These are phyloP conservation scores for Aspergillus diversus DNA, from an alignment of 495 filamentous ascomycete genomes.

Conservation along the genomic window DNA sequence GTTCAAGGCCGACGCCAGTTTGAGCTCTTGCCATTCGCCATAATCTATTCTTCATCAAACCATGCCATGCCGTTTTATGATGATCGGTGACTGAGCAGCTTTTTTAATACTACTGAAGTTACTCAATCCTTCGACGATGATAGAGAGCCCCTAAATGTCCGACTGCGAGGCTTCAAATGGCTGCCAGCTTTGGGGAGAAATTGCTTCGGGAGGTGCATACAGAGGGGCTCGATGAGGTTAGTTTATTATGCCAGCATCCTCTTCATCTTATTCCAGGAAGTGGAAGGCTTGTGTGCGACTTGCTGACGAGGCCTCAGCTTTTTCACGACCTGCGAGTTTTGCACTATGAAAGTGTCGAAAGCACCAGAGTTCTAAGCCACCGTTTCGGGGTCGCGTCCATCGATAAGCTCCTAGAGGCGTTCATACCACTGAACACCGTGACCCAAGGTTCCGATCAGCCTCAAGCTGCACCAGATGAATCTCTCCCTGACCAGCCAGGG, in stretches of 20 bases:
- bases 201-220: slow-evolving; percentile 68
- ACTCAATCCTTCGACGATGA: neutral
- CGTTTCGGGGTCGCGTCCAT: slow-evolving; percentile 49
- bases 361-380: slow-evolving; percentile 5
- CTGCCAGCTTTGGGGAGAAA: slow-evolving; percentile 57
- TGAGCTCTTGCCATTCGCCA: neutral
- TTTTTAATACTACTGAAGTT: neutral
- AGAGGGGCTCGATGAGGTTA: slow-evolving; percentile 67
- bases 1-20: neutral
- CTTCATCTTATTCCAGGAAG: neutral
- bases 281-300: neutral
- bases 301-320: slow-evolving; percentile 34
- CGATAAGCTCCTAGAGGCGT: slow-evolving; percentile 53
- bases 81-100: neutral
- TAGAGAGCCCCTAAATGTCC: slow-evolving; percentile 20
- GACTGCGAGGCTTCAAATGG: slow-evolving; percentile 28
- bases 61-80: neutral
- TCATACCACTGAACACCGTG: slow-evolving; percentile 32
- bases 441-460: slow-evolving; percentile 6
- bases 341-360: slow-evolving; percentile 18
- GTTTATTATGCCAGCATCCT: slow-evolving; percentile 19
- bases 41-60: neutral
- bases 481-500: slow-evolving; percentile 15
- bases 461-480: slow-evolving; percentile 11
- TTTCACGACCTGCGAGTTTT: slow-evolving; percentile 49